Evolutionary conservation across 2,329 filamentous ascomycete species (phyloP), one percentile per base, ranked within the genome.

Genomic region (Sporothrix globosa): DNA sequence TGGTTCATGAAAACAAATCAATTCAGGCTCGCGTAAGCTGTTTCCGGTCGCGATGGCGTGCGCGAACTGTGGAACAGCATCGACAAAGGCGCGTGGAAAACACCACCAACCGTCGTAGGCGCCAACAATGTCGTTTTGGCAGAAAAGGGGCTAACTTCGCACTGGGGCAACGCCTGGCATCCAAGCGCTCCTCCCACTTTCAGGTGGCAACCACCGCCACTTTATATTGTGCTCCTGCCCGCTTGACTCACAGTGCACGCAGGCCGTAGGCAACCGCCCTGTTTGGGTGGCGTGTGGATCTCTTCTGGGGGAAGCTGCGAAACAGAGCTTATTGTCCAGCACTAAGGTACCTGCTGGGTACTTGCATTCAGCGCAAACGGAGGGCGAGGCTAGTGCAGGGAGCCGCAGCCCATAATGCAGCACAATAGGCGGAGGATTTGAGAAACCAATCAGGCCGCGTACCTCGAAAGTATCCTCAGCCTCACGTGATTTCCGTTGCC

Each of bases 381-480:
- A n/a, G 39, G 39, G 30, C 63, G 17, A 39, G 63, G 63, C 63
- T 30, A 41, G 9, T 6, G 19, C 44, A n/a, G 6, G 27, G 44
- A 21, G 21, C 56, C 4, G 34, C 50, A n/a, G 19, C 13, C 34
- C 7, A 17, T 11, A 41, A 41, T 34, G 63, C 46, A 52, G 30
- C 46, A 10, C 48, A 67, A 67, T n/a, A 54, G 48, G 65, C 30
- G 34, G 54, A 68, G 56, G 56, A 50, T 50, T 56, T 56, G 46
- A 70, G 69, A 68, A 68, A 50, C 65, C 69, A 68, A 65, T 54
- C 63, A 70, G 7, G 34, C n/a, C 53, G 21, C 19, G 58, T 69
- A 58, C 69, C 69, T 39, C 4, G 9, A 9, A 46, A 27, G 70
- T 69, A 71, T 52, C 67, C 44, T n/a, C 48, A 39, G 3, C 7